Percentiles rank a stretch among this genome's conserved stretches.
These are phyloP conservation scores for Polytrichum formosum DNA, from an alignment of 225 moss, liverwort and hornwort genomes.

Conservation along the genomic window DNA sequence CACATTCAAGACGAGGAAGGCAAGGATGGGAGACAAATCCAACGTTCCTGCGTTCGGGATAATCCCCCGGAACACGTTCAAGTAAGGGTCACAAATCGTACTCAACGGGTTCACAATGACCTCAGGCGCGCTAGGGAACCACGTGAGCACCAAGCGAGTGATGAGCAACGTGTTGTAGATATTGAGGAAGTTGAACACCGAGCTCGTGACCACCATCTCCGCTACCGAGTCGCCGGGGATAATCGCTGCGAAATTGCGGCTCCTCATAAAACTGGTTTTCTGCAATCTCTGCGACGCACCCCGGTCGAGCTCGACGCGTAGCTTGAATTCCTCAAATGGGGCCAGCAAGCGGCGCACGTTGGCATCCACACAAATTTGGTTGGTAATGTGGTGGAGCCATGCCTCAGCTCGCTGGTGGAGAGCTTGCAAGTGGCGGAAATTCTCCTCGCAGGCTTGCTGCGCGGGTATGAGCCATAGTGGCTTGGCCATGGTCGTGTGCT, in stretches of 20 bases:
- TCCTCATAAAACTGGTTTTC: slow-evolving; percentile 20
- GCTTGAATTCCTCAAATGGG: slow-evolving; percentile 38
- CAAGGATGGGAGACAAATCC: slow-evolving; percentile 89
- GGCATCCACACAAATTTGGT: slow-evolving; percentile 19
- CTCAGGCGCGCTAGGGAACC: slow-evolving; percentile 92
- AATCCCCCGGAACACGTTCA: slow-evolving; percentile 92
- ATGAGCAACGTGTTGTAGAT: slow-evolving; percentile 91
- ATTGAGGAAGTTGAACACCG: slow-evolving; percentile 84
- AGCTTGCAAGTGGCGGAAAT: slow-evolving; percentile 14
- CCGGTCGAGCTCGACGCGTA: background rate
- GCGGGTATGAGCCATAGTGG: slow-evolving; percentile 24
- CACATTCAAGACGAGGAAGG: slow-evolving; percentile 87
- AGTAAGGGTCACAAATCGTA: slow-evolving; percentile 93
- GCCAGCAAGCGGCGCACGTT: slow-evolving; percentile 30
- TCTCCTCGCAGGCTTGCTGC: slow-evolving; percentile 21
- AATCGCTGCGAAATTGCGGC: slow-evolving; percentile 75
- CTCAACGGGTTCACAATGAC: slow-evolving; percentile 79
- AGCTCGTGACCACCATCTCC: slow-evolving; percentile 87
- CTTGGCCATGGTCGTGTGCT: slow-evolving; percentile 12
- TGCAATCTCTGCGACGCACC: slow-evolving; percentile 15
- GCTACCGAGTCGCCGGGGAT: slow-evolving; percentile 94
- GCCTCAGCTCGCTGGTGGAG: slow-evolving; percentile 34
- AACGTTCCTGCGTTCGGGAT: slow-evolving; percentile 76
- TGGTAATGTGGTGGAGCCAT: slow-evolving; percentile 30
- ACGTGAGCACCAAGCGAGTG: slow-evolving; percentile 81